A percentile compares a stretch with the other conserved stretches of the same genome.
These are phyloP conservation scores for Metarhizium sp. DNA, from an alignment of 2,329 filamentous ascomycete species.

Conservation along the genomic window DNA sequence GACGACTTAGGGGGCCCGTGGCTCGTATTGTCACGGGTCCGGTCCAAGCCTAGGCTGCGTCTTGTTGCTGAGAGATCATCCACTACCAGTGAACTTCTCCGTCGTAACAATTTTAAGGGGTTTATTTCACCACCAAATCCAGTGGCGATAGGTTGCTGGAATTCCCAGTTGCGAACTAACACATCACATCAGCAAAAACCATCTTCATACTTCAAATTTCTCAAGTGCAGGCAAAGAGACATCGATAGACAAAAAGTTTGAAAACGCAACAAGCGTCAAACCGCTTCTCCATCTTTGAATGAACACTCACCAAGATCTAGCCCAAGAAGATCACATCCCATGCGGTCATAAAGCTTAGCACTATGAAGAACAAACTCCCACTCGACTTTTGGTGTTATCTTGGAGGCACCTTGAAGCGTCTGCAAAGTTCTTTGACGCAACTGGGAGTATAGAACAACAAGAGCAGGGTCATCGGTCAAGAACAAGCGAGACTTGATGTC, in stretches of 20 bases:
- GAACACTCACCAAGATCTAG: slow-evolving; percentile 60
- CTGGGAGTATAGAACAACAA: slow-evolving; percentile 80
- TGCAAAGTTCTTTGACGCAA: slow-evolving; percentile 74
- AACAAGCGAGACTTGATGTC: slow-evolving; percentile 70
- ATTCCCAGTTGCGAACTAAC: slow-evolving; percentile 71
- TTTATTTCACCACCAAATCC: slow-evolving; percentile 43
- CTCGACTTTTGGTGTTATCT: slow-evolving; percentile 68
- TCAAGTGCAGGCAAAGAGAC: neutral
- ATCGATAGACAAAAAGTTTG: neutral
- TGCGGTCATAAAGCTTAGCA: slow-evolving; percentile 73
- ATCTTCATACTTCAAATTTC: neutral
- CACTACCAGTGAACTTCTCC: slow-evolving; percentile 70
- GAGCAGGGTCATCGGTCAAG: slow-evolving; percentile 80
- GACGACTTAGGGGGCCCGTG: slow-evolving; percentile 37
- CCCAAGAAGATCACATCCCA: slow-evolving; percentile 88
- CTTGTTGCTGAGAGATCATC: slow-evolving; percentile 54
- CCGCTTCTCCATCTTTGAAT: neutral
- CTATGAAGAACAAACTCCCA: slow-evolving; percentile 88
- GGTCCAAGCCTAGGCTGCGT: slow-evolving; percentile 26
- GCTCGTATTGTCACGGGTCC: slow-evolving; percentile 11
- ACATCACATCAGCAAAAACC: neutral
- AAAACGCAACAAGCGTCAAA: neutral
- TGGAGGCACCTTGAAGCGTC: slow-evolving; percentile 75
- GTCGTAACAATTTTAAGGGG: slow-evolving; percentile 57
- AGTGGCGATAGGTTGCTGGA: slow-evolving; percentile 42